Conservation (phyloP, 2,329 filamentous ascomycete genomes). For the Diaporthe sp. region DNA sequence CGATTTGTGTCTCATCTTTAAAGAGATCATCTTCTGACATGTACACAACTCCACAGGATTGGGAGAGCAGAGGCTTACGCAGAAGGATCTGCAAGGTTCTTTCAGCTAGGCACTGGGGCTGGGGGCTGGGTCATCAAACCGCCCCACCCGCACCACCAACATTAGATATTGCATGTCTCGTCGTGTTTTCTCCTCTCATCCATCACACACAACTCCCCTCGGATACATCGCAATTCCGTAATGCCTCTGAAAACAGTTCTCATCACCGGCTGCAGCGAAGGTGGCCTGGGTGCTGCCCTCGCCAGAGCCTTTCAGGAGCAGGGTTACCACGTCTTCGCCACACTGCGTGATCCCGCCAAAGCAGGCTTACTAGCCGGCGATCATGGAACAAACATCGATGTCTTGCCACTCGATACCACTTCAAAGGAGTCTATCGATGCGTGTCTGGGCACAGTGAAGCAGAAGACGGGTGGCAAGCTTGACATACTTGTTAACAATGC, state of each 20-base stretch:
- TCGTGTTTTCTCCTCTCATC: no score
- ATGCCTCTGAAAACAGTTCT: slow-evolving; percentile 47
- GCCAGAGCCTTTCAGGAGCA: slow-evolving; percentile 48
- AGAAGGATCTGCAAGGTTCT: no score
- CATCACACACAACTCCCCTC: no score
- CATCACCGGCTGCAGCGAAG: slow-evolving; percentile 54
- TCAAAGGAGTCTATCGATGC: slow-evolving; percentile 39
- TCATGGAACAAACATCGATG: slow-evolving; percentile 43
- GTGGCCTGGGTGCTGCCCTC: slow-evolving; percentile 50
- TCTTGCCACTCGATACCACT: slow-evolving; percentile 49
- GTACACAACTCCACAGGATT: no score
- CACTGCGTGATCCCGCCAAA: slow-evolving; percentile 49
- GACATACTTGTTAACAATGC: slow-evolving; percentile 59
- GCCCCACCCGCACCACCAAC: no score
- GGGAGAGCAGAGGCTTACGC: no score
- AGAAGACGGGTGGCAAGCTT: slow-evolving; percentile 51
- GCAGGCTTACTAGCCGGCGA: slow-evolving; percentile 9
- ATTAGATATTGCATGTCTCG: no score
- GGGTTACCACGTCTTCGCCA: slow-evolving; percentile 50
- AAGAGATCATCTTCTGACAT: no score
- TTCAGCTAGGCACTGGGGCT: no score
- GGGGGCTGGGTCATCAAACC: no score
- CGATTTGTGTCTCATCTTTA: no score
- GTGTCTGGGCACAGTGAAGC: slow-evolving; percentile 37
- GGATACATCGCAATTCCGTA: no score